Evolutionary conservation across 805 yeast species (phyloP).

Genomic region (Komagataella ulmi): DNA sequence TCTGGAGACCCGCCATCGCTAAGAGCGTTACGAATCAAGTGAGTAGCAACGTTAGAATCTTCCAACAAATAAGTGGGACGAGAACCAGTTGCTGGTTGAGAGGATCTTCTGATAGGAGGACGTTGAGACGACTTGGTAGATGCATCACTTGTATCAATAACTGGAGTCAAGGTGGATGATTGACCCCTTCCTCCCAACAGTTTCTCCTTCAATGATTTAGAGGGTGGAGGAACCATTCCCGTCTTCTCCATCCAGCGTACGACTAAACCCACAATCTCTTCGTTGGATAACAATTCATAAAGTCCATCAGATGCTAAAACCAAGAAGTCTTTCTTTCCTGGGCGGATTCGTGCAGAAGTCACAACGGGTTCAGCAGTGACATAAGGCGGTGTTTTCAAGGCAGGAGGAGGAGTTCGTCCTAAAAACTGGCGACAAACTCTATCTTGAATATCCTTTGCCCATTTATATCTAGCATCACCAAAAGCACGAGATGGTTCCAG

Average conservation of each 20-base stretch:
- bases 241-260: conserved; percentile 85
- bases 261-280: conserved; percentile 84
- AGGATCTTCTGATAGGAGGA: conserved; percentile 54
- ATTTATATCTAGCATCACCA: conserved; percentile 92
- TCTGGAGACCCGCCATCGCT: conserved; percentile 79
- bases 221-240: conserved; percentile 37
- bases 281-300: conserved; percentile 83
- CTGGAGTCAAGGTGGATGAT: conserved; percentile 41
- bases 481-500: conserved; percentile 94
- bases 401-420: conserved; percentile 64
- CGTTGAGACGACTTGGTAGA: conserved; percentile 44
- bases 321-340: conserved; percentile 66
- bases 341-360: conserved; percentile 64
- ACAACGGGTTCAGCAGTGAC: conserved; percentile 95
- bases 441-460: conserved; percentile 64
- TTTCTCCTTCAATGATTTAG: conserved; percentile 23
- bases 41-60: conserved; percentile 87
- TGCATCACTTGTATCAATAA: conserved; percentile 46
- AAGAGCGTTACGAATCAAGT: conserved; percentile 84
- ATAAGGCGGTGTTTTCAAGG: conserved; percentile 83
- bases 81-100: conserved; percentile 10
- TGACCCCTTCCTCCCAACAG: conserved; percentile 10
- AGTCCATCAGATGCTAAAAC: conserved; percentile 93
- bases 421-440: conserved; percentile 63
- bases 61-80: conserved; percentile 42